Evolutionary conservation across 257 asterid genomes (phyloP), one percentile per base, ranked within the genome.

Genomic region (Solanum boliviense): DNA sequence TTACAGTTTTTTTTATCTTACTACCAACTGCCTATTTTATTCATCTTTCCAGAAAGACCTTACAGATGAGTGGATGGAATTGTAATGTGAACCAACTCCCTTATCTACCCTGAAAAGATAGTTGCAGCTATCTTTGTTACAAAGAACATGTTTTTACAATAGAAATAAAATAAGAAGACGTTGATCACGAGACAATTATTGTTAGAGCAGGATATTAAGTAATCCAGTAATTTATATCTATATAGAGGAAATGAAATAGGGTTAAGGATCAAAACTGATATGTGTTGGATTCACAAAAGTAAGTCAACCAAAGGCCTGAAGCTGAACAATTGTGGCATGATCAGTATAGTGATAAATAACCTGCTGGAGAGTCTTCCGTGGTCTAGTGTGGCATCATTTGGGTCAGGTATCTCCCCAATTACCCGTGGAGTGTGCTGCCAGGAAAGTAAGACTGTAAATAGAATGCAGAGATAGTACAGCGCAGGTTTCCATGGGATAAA

Each of bases 391-490:
- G 98, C 99, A 92, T 95, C 95, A 90, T 93, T 92, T 85, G 96
- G 89, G 89, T 97, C 98, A 27, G 98, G 98, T 93, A 97, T 94
- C 89, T 84, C 91, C 83, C 89, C 90, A 89, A 93, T 94, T 81
- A 97, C 94, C 86, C 98, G 94, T 83, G 98, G 99, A 31, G 96
- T 94, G 93, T 97, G 99, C 98, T 97, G 99, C 90, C 90, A 91
- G 91, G 71, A 87, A 39, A 85, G 91, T 86, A 36, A 93, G 60
- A 83, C 36, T 38, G 88, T 91, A 70, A 93, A 92, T 44, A 29
- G 85, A 44, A 8, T 27, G 85, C 86, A 39, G 44, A 74, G 39
- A 71, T 36, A 20, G 25, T 56, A 56, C 65, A 56, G n/a, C 2
- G n/a, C n/a, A 71, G 81, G 86, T 62, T 39, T 34, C 56, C 31